Evolutionary conservation across 805 yeast species (phyloP).

Genomic region (Suhomyces sp.): DNA sequence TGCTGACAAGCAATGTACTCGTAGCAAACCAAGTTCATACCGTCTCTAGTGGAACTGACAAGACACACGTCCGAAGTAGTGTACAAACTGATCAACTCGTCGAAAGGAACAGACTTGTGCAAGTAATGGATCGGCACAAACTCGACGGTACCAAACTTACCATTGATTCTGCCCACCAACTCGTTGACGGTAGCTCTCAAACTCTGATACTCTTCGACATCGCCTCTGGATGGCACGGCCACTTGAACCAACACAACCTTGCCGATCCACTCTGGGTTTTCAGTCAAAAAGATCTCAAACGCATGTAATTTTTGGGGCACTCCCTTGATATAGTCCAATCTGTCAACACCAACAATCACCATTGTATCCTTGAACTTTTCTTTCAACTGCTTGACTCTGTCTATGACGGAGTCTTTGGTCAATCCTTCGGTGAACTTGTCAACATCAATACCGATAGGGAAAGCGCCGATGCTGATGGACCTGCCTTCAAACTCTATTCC

Average conservation of each 20-base stretch:
- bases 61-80: slow-evolving; percentile 84
- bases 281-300: slow-evolving; percentile 84
- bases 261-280: slow-evolving; percentile 98
- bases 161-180: slow-evolving; percentile 93
- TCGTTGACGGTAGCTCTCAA: slow-evolving; percentile 93
- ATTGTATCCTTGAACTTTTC: slow-evolving; percentile 70
- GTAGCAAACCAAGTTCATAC: slow-evolving; percentile 95
- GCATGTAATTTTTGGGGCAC: slow-evolving; percentile 97
- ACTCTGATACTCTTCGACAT: slow-evolving; percentile 95
- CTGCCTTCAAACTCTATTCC: slow-evolving; percentile 79
- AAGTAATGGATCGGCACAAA: slow-evolving; percentile 96
- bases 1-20: slow-evolving; percentile 97
- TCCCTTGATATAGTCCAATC: slow-evolving; percentile 95
- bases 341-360: slow-evolving; percentile 93
- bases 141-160: slow-evolving; percentile 93
- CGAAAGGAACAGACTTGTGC: slow-evolving; percentile 88
- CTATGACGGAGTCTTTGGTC: slow-evolving; percentile 55
- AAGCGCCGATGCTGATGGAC: slow-evolving; percentile 85
- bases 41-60: slow-evolving; percentile 94
- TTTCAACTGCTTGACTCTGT: slow-evolving; percentile 62
- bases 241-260: slow-evolving; percentile 94
- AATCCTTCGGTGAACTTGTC: slow-evolving; percentile 84
- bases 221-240: slow-evolving; percentile 97
- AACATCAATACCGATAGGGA: slow-evolving; percentile 98
- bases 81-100: slow-evolving; percentile 87